These are phyloP conservation scores for Xylariaceae sp. DNA, from an alignment of 2,329 filamentous ascomycete species.

Conservation along the genomic window DNA sequence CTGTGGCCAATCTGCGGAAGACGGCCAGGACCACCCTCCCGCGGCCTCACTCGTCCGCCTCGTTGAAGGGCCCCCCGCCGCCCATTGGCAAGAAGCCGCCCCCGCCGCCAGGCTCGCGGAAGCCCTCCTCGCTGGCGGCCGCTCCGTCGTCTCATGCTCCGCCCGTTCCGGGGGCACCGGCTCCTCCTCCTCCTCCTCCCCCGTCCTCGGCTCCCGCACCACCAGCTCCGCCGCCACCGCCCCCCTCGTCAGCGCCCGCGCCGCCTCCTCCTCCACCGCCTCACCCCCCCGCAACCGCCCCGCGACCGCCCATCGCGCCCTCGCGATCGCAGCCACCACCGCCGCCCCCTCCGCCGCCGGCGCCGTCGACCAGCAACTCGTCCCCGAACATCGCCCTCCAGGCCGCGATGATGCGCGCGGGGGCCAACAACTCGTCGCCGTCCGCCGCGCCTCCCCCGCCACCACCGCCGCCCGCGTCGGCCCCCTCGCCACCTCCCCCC, in stretches of 20 bases:
- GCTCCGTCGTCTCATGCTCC: conserved; percentile 19
- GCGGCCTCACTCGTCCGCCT: conserved; percentile 53
- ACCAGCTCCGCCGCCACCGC: conserved; percentile 26
- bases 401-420: conserved; percentile 29
- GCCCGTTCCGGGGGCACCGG: conserved; percentile 25
- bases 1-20: conserved; percentile 55
- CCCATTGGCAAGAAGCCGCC: conserved; percentile 71
- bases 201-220: conserved; percentile 30
- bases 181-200: conserved; percentile 28
- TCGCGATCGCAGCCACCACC: conserved; percentile 31
- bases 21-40: conserved; percentile 38
- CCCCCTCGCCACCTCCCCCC: conserved; percentile 27
- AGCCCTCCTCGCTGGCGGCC: conserved; percentile 36
- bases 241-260: conserved; percentile 37
- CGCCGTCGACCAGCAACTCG: conserved; percentile 12
- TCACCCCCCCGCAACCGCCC: conserved; percentile 15
- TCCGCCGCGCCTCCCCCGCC: conserved; percentile 27
- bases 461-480: conserved; percentile 24
- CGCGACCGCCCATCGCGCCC: conserved; percentile 15
- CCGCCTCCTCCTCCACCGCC: conserved; percentile 34
- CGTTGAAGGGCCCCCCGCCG: conserved; percentile 63
- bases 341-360: conserved; percentile 21
- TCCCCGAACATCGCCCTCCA: conserved; percentile 31
- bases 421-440: conserved; percentile 25
- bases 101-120: conserved; percentile 52